phyloP scores from a whole-genome alignment of 805 yeast genomes.

The Candida namnaoensis region DNA sequence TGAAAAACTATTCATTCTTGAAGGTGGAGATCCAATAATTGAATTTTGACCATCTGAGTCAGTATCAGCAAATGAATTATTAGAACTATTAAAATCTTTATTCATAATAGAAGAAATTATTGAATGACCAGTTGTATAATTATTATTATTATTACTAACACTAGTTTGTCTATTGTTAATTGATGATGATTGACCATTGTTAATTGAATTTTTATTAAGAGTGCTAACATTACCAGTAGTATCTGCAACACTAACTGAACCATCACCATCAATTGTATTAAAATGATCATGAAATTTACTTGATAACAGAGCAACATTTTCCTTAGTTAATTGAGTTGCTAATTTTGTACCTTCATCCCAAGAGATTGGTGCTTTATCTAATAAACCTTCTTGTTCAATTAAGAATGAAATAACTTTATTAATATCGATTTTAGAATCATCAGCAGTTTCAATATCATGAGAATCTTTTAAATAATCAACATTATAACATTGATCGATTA shows the following conservation, averaged over 20 bases:
- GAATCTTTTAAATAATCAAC: not conserved
- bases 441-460: not conserved
- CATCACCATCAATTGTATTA: not conserved
- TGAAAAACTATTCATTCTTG: not conserved
- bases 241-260: too few species aligned
- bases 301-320: not conserved
- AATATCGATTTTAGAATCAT: not conserved
- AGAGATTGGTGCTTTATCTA: not conserved
- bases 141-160: too few species aligned
- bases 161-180: too few species aligned
- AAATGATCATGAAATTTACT: constrained; percentile 1
- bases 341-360: constrained; percentile 1
- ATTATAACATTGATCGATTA: not conserved
- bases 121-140: not conserved
- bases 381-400: not conserved
- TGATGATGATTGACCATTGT: not conserved
- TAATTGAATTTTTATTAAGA: too few species aligned
- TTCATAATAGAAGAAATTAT: not conserved
- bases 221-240: too few species aligned
- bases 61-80: not conserved
- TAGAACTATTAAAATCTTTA: not conserved
- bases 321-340: not conserved
- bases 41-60: not conserved
- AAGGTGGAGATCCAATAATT: not conserved
- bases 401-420: not conserved